These are phyloP conservation scores for Dissophora globulifera DNA, from an alignment of 192 early-diverging fungal genomes.

Conservation along the genomic window DNA sequence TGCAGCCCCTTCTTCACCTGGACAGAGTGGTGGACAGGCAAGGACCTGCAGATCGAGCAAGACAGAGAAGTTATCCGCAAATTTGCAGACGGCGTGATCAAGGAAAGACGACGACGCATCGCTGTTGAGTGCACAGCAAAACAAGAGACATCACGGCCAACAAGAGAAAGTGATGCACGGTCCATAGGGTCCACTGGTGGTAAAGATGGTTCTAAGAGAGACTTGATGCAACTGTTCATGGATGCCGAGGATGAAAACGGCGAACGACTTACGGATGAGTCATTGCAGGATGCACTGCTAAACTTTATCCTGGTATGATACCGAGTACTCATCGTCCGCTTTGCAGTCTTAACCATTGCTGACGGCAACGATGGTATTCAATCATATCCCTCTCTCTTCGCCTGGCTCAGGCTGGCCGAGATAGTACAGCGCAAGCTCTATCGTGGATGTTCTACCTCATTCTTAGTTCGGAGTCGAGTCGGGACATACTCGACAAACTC, in stretches of 20 bases:
- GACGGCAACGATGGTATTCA: too few relatives aligned
- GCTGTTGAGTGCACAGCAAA: not conserved
- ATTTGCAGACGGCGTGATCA: constrained; percentile 42
- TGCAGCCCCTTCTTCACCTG: constrained; percentile 24
- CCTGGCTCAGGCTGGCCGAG: constrained; percentile 52
- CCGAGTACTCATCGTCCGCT: too few relatives aligned
- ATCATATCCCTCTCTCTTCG: not conserved
- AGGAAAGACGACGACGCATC: constrained; percentile 18
- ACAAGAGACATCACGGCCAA: too few relatives aligned
- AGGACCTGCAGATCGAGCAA: constrained; percentile 5
- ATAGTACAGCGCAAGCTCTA: constrained; percentile 69
- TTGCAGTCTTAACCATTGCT: not conserved
- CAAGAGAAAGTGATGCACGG: too few relatives aligned
- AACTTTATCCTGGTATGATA: constrained; percentile 50
- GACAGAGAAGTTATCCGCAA: constrained; percentile 24
- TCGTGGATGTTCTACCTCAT: constrained; percentile 66
- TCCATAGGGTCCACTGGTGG: too few relatives aligned
- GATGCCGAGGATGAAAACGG: constrained; percentile 47
- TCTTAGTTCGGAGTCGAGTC: constrained; percentile 41
- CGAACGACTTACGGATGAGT: constrained; percentile 27
- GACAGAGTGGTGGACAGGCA: constrained; percentile 23
- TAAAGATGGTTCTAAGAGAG: constrained; percentile 10
- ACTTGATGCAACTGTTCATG: constrained; percentile 60
- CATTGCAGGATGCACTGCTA: constrained; percentile 55
- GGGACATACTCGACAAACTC: constrained; percentile 36